Evolutionary conservation across 1,139 yeast species (phyloP).

Genomic region (Kodamaea derodonti): DNA sequence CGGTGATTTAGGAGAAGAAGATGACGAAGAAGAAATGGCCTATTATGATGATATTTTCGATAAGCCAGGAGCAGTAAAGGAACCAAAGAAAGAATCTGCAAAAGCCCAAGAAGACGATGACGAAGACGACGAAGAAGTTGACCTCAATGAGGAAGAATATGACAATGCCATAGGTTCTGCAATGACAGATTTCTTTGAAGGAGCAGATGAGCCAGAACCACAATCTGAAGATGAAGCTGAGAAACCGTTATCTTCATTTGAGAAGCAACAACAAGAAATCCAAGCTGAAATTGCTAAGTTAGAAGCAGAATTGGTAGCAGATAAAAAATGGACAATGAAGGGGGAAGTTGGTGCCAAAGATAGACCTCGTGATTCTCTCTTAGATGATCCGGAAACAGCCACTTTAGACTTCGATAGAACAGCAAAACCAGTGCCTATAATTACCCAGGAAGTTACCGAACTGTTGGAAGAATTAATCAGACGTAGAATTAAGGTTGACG

Average conservation of each 20-base stretch:
- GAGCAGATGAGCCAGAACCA: neutral
- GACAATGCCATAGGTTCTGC: conserved; percentile 55
- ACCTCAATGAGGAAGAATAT: conserved; percentile 42
- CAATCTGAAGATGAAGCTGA: conserved; percentile 43
- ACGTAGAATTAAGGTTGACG: conserved; percentile 67
- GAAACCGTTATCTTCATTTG: conserved; percentile 65
- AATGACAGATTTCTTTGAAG: conserved; percentile 57
- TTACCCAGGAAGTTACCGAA: conserved; percentile 84
- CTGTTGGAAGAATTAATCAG: conserved; percentile 83
- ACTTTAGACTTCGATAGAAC: conserved; percentile 44
- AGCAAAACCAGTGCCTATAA: conserved; percentile 71
- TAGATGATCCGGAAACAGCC: conserved; percentile 38
- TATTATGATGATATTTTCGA: conserved; percentile 77
- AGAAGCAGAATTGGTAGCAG: conserved; percentile 85
- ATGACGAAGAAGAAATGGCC: conserved; percentile 58
- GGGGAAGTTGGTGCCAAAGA: conserved; percentile 86
- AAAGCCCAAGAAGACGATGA: conserved; percentile 22
- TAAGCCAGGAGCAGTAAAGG: conserved; percentile 36
- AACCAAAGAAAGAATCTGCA: conserved; percentile 11
- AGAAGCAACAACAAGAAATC: conserved; percentile 74
- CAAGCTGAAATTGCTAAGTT: conserved; percentile 72
- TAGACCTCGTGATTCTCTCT: conserved; percentile 78
- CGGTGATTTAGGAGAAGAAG: conserved; percentile 48
- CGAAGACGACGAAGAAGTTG: conserved; percentile 33
- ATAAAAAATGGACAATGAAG: conserved; percentile 89